phyloP scores from a whole-genome alignment of 2,329 filamentous ascomycete genomes.

The Colletotrichum tanaceti region DNA sequence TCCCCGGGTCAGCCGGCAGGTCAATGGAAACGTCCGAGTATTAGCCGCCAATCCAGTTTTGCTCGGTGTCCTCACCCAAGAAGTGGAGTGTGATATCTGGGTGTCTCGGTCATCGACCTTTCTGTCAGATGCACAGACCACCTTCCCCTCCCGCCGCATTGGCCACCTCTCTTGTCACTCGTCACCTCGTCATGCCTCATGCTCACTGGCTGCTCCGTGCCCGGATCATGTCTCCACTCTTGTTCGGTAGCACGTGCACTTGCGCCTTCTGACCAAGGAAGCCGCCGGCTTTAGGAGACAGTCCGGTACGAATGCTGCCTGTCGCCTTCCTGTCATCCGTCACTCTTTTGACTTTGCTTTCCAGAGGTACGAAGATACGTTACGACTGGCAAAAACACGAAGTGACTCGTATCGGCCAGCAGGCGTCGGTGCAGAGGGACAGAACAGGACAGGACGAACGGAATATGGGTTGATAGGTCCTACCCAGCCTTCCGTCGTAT shows the following conservation, averaged over 20 bases:
- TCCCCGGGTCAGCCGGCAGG: slow-evolving; percentile 1
- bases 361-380: background rate
- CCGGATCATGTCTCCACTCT: slow-evolving; percentile 1
- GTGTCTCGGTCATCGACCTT: slow-evolving; percentile 1
- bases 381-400: background rate
- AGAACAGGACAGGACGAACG: background rate
- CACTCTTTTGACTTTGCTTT: background rate
- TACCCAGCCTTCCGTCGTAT: background rate
- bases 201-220: slow-evolving; percentile 36
- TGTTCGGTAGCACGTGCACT: background rate
- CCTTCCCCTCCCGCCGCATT: background rate
- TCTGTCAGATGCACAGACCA: slow-evolving; percentile 13
- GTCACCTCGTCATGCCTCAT: slow-evolving; percentile 34
- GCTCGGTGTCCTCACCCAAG: no score
- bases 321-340: background rate
- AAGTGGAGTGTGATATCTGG: background rate
- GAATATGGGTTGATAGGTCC: background rate
- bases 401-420: background rate
- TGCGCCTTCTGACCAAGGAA: background rate
- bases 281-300: background rate
- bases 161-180: slow-evolving; percentile 30
- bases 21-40: background rate
- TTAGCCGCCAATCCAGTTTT: background rate
- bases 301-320: background rate
- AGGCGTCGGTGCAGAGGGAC: background rate